phyloP scores from a whole-genome alignment of 75 land plant genomes.

The Chamaecyparis obtusa region DNA sequence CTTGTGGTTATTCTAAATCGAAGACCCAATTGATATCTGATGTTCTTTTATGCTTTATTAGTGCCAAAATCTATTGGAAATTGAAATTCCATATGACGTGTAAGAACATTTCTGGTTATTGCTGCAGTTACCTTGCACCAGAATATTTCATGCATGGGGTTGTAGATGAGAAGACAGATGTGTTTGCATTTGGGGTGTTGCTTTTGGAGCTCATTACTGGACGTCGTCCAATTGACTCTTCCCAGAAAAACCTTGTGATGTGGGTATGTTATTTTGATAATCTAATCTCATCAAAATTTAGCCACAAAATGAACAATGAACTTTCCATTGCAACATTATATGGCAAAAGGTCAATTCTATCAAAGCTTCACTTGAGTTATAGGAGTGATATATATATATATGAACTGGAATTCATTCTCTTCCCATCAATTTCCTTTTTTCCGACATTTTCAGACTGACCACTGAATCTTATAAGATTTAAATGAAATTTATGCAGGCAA shows the following conservation, averaged over 20 bases:
- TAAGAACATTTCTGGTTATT: constrained; percentile 8
- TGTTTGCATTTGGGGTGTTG: constrained; percentile 63
- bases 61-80: background rate
- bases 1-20: background rate
- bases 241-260: constrained; percentile 46
- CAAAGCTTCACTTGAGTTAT: background rate
- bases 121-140: constrained; percentile 61
- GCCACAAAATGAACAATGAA: background rate
- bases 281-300: background rate
- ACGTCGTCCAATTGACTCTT: constrained; percentile 46
- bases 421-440: background rate
- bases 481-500: constrained; percentile 47
- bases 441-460: background rate
- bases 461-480: background rate
- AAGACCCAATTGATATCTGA: background rate
- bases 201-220: constrained; percentile 64
- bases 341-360: background rate
- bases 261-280: constrained; percentile 34
- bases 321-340: background rate
- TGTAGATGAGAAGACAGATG: constrained; percentile 70
- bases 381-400: background rate
- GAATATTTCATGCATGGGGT: constrained; percentile 74
- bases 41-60: background rate
- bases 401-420: background rate
- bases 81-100: background rate